Conservation (phyloP, 768 basidiomycete genomes). For the Mycena chlorophos region DNA sequence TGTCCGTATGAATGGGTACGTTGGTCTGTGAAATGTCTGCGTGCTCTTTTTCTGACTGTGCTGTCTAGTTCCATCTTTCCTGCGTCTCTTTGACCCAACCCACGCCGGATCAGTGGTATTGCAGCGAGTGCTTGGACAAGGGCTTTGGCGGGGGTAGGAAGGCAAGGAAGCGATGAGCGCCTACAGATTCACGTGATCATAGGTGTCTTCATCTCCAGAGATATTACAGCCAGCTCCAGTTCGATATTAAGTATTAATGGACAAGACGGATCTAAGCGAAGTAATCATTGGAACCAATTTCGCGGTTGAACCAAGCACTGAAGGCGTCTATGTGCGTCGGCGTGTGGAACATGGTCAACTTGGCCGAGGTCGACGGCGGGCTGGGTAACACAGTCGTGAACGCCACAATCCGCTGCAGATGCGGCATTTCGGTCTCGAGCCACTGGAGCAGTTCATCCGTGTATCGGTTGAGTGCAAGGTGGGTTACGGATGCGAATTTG, state of each 20-base stretch:
- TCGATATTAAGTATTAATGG: background rate
- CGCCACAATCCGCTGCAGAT: background rate
- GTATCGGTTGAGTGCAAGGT: background rate
- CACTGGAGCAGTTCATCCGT: background rate
- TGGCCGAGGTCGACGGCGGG: background rate
- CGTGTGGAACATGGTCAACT: background rate
- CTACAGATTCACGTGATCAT: background rate
- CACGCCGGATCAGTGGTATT: conserved; percentile 56
- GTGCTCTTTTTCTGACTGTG: background rate
- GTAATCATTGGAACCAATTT: background rate
- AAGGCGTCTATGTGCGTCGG: background rate
- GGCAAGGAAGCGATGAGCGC: conserved; percentile 38
- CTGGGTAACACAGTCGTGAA: background rate
- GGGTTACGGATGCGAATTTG: background rate
- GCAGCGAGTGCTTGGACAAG: conserved; percentile 47
- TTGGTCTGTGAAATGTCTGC: conserved; percentile 1
- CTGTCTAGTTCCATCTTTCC: conserved; percentile 60
- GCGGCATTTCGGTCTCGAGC: background rate
- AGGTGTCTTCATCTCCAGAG: background rate
- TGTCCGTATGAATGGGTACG: conserved; percentile 74
- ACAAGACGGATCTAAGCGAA: background rate
- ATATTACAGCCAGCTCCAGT: background rate
- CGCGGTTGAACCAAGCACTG: background rate
- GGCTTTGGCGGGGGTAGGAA: conserved; percentile 35
- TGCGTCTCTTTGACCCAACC: conserved; percentile 57